Percentiles rank a stretch among this genome's conserved stretches.
These are phyloP conservation scores for Cyclotella sp. DNA, from an alignment of 108 stramenopile genomes.

Conservation along the genomic window DNA sequence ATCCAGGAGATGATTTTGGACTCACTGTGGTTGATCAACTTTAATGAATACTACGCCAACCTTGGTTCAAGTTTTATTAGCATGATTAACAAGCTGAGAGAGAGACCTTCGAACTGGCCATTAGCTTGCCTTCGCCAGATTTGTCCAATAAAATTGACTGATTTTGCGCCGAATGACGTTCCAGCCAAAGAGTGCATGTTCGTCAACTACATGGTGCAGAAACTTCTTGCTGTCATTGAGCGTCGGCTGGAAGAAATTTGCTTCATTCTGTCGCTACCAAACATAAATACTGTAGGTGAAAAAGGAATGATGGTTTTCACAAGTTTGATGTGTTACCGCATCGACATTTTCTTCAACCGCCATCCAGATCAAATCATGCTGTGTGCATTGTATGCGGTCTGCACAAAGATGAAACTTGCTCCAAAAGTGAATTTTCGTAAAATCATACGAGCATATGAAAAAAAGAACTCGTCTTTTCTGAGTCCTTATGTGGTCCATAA, in stretches of 20 bases:
- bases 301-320: neutral
- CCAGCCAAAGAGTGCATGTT: slow-evolving; percentile 6
- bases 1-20: slow-evolving; percentile 7
- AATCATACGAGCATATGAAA: neutral
- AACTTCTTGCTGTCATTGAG: slow-evolving; percentile 13
- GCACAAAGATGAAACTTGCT: neutral
- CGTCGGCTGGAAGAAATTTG: neutral
- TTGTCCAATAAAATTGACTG: neutral
- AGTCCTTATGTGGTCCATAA: neutral
- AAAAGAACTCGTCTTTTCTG: neutral
- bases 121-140: neutral
- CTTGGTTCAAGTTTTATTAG: slow-evolving; percentile 3
- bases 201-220: slow-evolving; percentile 10
- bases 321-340: slow-evolving; percentile 10
- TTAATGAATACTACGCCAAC: neutral
- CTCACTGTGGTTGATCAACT: neutral
- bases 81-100: slow-evolving; percentile 17
- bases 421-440: neutral
- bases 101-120: slow-evolving; percentile 6
- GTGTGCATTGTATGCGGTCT: neutral
- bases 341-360: slow-evolving; percentile 11
- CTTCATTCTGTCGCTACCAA: neutral
- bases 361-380: slow-evolving; percentile 24
- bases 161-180: neutral
- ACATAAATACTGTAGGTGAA: neutral